phyloP scores from a whole-genome alignment of 441 rosid species.

The Eutrema salsugineum region DNA sequence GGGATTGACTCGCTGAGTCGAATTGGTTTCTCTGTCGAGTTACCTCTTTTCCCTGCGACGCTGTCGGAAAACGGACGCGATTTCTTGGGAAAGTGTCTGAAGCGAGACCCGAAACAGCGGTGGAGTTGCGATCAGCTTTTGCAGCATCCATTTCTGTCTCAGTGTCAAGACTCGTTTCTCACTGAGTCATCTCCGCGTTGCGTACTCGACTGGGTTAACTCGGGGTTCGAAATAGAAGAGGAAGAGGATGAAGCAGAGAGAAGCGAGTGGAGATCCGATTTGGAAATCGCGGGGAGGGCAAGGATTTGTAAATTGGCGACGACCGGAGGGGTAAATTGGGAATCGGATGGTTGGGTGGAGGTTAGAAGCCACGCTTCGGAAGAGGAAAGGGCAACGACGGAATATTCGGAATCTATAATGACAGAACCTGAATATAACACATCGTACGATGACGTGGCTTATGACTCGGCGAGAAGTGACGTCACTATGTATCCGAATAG shows the following conservation, averaged over 20 bases:
- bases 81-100: constrained; percentile 58
- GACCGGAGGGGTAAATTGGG: constrained; percentile 44
- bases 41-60: constrained; percentile 40
- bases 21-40: constrained; percentile 48
- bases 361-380: constrained; percentile 37
- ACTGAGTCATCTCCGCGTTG: constrained; percentile 64
- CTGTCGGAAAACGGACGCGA: constrained; percentile 54
- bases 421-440: constrained; percentile 10
- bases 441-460: constrained; percentile 19
- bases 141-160: constrained; percentile 55
- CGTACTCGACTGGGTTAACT: constrained; percentile 54
- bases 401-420: constrained; percentile 27
- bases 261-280: neutral
- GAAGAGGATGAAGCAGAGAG: neutral
- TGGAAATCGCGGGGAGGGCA: constrained; percentile 21
- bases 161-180: neutral
- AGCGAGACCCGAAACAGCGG: constrained; percentile 43
- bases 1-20: constrained; percentile 46
- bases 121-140: constrained; percentile 78
- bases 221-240: constrained; percentile 35
- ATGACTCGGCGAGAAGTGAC: neutral
- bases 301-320: constrained; percentile 45
- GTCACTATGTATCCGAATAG: neutral
- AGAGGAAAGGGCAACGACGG: constrained; percentile 27
- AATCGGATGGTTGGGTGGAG: constrained; percentile 57